Base-by-base conservation (phyloP, 2,329 filamentous ascomycete species). In the Ilyonectria robusta region DNA sequence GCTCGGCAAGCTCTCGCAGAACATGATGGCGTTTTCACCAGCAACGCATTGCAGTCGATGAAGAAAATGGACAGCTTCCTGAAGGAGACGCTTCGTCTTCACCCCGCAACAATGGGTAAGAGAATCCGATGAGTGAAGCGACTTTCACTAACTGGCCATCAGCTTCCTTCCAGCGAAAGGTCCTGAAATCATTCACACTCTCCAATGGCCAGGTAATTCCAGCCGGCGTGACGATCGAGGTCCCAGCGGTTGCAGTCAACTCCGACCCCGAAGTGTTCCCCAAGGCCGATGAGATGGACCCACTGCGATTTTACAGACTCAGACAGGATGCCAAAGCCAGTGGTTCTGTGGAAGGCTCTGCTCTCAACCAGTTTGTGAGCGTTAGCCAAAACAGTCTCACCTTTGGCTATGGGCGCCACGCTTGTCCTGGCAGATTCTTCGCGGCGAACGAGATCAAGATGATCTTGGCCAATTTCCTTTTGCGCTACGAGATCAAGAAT, bases 201-300 rank as follows among this genome's bases (percentile, higher is more conserved):
- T 87, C 86, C 50, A 86, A 87, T 73, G 88, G 87, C 17, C 84
- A 88, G 54, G 80, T 82, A 40, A 79, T 86, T 10, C 84, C 84
- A 0, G 77, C 80, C 2, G 84, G 84, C 31, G 81, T 81, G 6
- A 78, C 79, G n/a, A 78, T 86, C 35, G 80, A 86, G 64, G 76
- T 84, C 0, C 80, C 84, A 0, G 67, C 78, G 13, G 75, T 78
- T 19, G 80, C 78, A 31, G 70, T 83, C 64, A 77, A 76, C 54
- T 72, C 71, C 3, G 84, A 86, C 70, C 72, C 78, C 9, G 77
- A 78, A 1, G 42, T 72, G 61, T 81, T 77, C 65, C 68, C 48
- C 76, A 81, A n/a, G 13, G 59, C 67, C 3, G 76, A 81, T 10
- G 76, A 77, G 1, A 84, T 85, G 48, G 84, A 86, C 62, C 79